These are phyloP conservation scores for Casuarina equisetifolia DNA, from an alignment of 306 rosid genomes.

Conservation along the genomic window DNA sequence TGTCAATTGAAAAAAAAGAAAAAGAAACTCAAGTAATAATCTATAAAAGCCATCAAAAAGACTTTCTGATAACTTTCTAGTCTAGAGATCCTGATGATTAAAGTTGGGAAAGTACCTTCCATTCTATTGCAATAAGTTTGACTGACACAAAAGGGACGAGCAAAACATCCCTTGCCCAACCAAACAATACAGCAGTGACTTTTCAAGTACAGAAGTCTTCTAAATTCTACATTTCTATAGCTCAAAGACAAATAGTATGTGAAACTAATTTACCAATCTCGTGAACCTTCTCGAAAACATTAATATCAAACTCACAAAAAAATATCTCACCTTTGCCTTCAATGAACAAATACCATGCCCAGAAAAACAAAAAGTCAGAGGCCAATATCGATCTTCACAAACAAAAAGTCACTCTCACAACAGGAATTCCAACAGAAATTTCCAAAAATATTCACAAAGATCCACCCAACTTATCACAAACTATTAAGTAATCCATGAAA, in stretches of 20 bases:
- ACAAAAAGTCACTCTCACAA: not conserved
- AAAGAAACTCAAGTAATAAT: not conserved
- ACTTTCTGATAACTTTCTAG: slow-evolving; percentile 2
- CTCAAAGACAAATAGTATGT: not conserved
- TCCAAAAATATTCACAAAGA: too few relatives aligned
- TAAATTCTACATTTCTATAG: not conserved
- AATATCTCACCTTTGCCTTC: slow-evolving; percentile 83
- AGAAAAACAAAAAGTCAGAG: not conserved
- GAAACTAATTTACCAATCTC: slow-evolving; percentile 53
- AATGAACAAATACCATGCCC: slow-evolving; percentile 14
- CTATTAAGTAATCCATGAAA: too few relatives aligned
- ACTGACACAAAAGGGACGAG: slow-evolving; percentile 81
- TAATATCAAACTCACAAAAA: slow-evolving; percentile 91
- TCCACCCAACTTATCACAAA: too few relatives aligned
- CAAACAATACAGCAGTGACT: slow-evolving; percentile 11
- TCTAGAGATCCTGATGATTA: not conserved
- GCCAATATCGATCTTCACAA: not conserved
- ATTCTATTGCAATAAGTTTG: too few relatives aligned
- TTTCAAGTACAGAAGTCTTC: slow-evolving; percentile 14
- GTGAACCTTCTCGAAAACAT: slow-evolving; percentile 83
- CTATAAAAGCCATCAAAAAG: not conserved
- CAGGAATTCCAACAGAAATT: not conserved
- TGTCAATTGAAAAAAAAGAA: not conserved
- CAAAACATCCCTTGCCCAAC: slow-evolving; percentile 61
- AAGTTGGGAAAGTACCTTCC: not conserved